Conservation (phyloP, 441 rosid genomes). For the Daphne laureola region DNA sequence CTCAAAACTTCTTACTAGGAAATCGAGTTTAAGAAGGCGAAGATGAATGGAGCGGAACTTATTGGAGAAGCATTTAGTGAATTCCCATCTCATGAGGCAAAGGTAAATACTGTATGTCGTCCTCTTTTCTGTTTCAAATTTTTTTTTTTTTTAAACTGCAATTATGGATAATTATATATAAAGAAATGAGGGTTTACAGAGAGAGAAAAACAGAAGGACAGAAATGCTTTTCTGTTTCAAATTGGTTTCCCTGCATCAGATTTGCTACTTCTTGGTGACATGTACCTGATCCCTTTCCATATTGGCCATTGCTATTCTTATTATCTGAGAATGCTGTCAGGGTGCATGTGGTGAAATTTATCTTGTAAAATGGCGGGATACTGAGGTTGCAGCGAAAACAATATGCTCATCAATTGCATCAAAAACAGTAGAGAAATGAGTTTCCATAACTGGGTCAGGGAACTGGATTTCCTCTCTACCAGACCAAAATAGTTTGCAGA, state of each 20-base stretch:
- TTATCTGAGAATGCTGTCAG: slow-evolving; percentile 21
- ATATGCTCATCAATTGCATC: slow-evolving; percentile 60
- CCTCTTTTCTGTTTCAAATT: not conserved
- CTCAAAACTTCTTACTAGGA: slow-evolving; percentile 38
- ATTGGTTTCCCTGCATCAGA: too few relatives aligned
- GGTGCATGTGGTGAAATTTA: slow-evolving; percentile 65
- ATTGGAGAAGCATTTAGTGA: slow-evolving; percentile 47
- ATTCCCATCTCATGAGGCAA: too few relatives aligned
- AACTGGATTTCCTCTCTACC: not conserved
- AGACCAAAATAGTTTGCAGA: too few relatives aligned
- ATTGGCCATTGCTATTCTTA: slow-evolving; percentile 1
- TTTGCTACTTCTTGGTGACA: not conserved
- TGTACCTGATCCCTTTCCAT: not conserved
- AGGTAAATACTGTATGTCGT: too few relatives aligned
- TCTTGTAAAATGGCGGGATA: slow-evolving; percentile 59
- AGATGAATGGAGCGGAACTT: slow-evolving; percentile 37
- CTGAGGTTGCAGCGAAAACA: slow-evolving; percentile 60
- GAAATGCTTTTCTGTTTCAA: not conserved
- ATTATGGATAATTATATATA: too few relatives aligned
- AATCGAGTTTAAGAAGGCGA: slow-evolving; percentile 34
- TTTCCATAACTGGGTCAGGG: slow-evolving; percentile 7
- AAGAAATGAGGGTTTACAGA: too few relatives aligned
- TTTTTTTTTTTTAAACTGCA: not conserved
- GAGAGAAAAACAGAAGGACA: too few relatives aligned
- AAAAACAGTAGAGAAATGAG: slow-evolving; percentile 51